Evolutionary conservation across 1,139 yeast genomes (phyloP), one percentile per base, ranked within the genome.

Genomic region (Yamadazyma songkhlaensis): DNA sequence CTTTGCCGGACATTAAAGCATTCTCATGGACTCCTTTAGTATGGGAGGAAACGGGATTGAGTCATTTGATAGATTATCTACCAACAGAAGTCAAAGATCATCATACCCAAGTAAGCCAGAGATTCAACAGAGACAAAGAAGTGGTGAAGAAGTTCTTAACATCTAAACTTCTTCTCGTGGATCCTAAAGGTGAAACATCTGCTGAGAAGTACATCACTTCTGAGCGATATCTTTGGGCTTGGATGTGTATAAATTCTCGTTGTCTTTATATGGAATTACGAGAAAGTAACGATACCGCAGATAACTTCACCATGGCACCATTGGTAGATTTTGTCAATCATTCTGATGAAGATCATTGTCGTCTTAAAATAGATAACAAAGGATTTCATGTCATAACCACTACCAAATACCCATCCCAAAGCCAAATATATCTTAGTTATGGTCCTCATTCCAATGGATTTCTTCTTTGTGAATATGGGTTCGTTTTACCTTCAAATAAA

Each of bases 201-300:
- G 27, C 11, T 3, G n/a, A 31, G 11, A 6, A 15, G 15, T 23
- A 36, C 6, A 31, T 57, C 2, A 46, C 53, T 1, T 42, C 47
- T 8, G 49, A 50, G 1, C 51, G 51, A 10, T 83, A 73, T 47
- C 53, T 80, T 13, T 79, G 88, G 77, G 77, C 85, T 0, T 90
- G 96, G 95, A 68, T 86, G 49, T 81, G 92, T 53, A 85, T 90
- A 36, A 92, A 92, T 55, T 84, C 97, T 1, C 82, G 98, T 61
- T 90, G 97, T 55, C 64, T 92, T 9, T 90, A 87, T 56, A 83
- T 84, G 82, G 72, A 75, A 5, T 60, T 87, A 2, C 81, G 86
- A 0, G 70, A 72, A 35, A 70, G 75, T 32, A 62, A 66, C 50
- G 55, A 60, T 53, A 32, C 62, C 40, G 35, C 72, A 50, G 89